A percentile compares a stretch with the other conserved stretches of the same genome.
Conservation (phyloP, 2,329 filamentous ascomycete species). For the Dryadomyces quercivorus region DNA sequence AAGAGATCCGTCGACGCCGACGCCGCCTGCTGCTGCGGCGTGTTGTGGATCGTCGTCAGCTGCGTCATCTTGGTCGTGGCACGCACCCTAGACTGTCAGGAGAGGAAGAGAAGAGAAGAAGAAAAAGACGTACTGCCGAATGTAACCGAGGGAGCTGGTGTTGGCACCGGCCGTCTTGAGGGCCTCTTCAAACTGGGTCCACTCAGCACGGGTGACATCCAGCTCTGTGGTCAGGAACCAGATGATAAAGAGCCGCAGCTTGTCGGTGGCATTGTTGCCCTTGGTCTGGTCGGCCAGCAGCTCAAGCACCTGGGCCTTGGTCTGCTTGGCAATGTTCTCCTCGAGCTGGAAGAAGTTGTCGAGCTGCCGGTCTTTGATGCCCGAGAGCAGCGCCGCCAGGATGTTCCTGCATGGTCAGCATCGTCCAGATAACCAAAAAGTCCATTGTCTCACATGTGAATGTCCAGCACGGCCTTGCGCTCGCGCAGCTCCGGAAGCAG, state of each 20-base stretch:
- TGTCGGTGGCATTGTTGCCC: conserved; percentile 75
- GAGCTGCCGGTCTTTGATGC: conserved; percentile 88
- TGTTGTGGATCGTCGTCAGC: conserved; percentile 75
- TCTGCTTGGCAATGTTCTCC: conserved; percentile 84
- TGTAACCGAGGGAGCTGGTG: conserved; percentile 66
- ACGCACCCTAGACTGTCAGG: conserved; percentile 9
- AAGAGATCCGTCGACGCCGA: conserved; percentile 66
- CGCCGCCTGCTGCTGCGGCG: conserved; percentile 40
- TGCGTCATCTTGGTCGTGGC: conserved; percentile 95
- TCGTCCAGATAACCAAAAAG: not conserved
- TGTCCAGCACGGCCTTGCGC: conserved; percentile 84
- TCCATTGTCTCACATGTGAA: conserved; percentile 60
- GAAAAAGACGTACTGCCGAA: conserved; percentile 56
- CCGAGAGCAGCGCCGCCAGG: conserved; percentile 58
- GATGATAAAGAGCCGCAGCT: conserved; percentile 88
- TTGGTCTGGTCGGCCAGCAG: conserved; percentile 71
- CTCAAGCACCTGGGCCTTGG: conserved; percentile 78
- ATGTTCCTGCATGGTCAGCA: conserved; percentile 46
- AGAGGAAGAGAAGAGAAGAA: not conserved
- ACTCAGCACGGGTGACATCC: conserved; percentile 70
- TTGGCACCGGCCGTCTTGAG: conserved; percentile 66
- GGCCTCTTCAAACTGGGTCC: conserved; percentile 76
- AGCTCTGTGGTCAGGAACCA: conserved; percentile 94
- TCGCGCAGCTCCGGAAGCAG: conserved; percentile 84
- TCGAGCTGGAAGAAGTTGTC: conserved; percentile 96